Base-by-base conservation (phyloP, 2,329 filamentous ascomycete genomes). In the Trichoderma sp. region DNA sequence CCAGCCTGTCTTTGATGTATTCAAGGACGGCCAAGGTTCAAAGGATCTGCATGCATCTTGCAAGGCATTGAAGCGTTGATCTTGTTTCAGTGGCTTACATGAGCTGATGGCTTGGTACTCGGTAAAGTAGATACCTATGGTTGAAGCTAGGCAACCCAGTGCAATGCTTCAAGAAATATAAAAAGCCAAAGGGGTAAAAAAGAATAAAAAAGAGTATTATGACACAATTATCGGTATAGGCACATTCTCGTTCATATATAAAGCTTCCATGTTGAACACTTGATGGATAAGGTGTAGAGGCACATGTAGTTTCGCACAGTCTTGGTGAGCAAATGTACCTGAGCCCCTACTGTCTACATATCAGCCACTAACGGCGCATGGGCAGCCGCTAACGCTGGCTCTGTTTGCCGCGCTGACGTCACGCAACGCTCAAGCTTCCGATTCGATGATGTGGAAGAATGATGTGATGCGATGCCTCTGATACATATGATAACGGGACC, bases 331-430 rank as follows among this genome's bases (percentile, higher is more conserved):
- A 53, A 53, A 53, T 21, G 45, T 53, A 53, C 45, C 45, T 53
- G 45, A 53, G 2, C 8, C 45, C 9, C 3, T n/a, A 12, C 41
- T 45, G 45, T n/a, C n/a, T 53, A n/a, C 27, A 14, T 11, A 21
- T 24, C 64, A 56, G 65, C 45, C n/a, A 38, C 65, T 53, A 24
- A 16, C 21, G 29, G 18, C 12, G 21, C 21, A 8, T 60, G 31
- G 5, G 29, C 31, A 38, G 27, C 45, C 65, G n/a, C 64, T 53
- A 29, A n/a, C 45, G 38, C 21, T 60, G 24, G 12, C 53, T 60
- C 53, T 33, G 41, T 62, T 67, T 38, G 53, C 67, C 50, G 67
- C 53, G 35, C 67, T 71, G 67, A 71, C 67, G 67, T 71, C 67
- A 71, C 53, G 67, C 60, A 56, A 14, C 50, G 50, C 31, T 24